Evolutionary conservation across 2,329 filamentous ascomycete genomes (phyloP).

Genomic region (Cercospora janseana): DNA sequence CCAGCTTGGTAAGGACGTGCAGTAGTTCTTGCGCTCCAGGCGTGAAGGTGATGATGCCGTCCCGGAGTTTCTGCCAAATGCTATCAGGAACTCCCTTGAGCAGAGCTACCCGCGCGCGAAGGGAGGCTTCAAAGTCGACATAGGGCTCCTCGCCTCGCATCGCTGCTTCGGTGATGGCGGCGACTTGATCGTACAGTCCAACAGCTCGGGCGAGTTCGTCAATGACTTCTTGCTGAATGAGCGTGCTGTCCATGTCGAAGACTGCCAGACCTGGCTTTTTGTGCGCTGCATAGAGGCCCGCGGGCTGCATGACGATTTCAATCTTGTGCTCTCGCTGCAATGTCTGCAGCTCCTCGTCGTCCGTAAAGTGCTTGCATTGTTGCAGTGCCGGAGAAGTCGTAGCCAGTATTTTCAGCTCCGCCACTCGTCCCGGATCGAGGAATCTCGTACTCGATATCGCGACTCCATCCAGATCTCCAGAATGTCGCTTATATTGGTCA

Average conservation of each 20-base stretch:
- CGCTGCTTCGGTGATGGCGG: conserved; percentile 83
- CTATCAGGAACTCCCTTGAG: conserved; percentile 75
- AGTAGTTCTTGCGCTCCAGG: conserved; percentile 75
- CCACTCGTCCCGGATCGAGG: conserved; percentile 15
- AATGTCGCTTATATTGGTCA: conserved; percentile 5
- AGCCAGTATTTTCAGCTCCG: conserved; percentile 8
- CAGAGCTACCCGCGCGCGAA: conserved; percentile 75
- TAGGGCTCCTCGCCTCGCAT: conserved; percentile 77
- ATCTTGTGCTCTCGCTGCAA: conserved; percentile 10
- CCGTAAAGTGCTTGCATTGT: conserved; percentile 22
- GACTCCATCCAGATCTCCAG: conserved; percentile 11
- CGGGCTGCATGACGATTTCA: conserved; percentile 29
- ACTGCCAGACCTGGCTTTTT: conserved; percentile 66
- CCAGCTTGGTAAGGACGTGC: conserved; percentile 69
- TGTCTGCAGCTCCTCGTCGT: conserved; percentile 13
- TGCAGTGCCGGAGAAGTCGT: not conserved
- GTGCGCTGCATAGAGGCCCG: conserved; percentile 26
- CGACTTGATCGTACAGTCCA: conserved; percentile 66
- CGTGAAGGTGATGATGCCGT: conserved; percentile 71
- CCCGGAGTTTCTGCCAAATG: conserved; percentile 64
- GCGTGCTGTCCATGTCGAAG: conserved; percentile 98
- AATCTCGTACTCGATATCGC: conserved; percentile 2
- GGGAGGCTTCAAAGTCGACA: conserved; percentile 81
- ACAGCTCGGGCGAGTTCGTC: conserved; percentile 87
- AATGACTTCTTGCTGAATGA: conserved; percentile 97